Conservation (phyloP, 441 rosid species). For the Aleurites moluccanus region DNA sequence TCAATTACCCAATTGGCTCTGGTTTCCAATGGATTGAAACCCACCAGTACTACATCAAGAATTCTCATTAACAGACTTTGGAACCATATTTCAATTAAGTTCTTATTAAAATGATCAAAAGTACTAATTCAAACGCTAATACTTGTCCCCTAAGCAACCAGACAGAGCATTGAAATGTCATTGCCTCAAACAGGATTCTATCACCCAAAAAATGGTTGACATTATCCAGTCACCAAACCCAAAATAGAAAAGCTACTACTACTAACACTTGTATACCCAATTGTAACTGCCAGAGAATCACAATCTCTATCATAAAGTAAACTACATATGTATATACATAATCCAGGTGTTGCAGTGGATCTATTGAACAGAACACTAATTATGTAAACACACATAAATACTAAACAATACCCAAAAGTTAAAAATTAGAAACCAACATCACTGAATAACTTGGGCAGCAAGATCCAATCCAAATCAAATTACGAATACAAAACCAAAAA, state of each 20-base stretch:
- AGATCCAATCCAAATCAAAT: conserved; percentile 34
- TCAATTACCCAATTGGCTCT: not conserved
- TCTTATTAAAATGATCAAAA: not conserved
- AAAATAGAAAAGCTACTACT: not conserved
- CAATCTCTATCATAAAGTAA: conserved; percentile 2
- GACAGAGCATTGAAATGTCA: conserved; percentile 6
- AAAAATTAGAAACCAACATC: not conserved
- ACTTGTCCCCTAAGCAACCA: conserved; percentile 16
- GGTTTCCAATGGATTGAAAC: not conserved
- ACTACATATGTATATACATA: conserved; percentile 10
- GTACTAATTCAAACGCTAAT: not conserved
- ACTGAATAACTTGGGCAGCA: conserved; percentile 16
- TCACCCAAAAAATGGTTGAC: not conserved
- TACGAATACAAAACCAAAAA: conserved; percentile 6
- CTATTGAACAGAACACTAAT: conserved; percentile 5
- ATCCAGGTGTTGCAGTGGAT: conserved; percentile 2
- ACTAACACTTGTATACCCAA: not conserved
- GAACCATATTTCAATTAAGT: not conserved
- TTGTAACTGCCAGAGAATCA: not conserved
- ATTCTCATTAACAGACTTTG: not conserved
- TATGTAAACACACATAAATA: conserved; percentile 22
- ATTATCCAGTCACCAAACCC: not conserved
- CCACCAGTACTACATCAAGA: not conserved
- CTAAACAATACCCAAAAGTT: not conserved
- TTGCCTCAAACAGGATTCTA: not conserved